Conservation (phyloP, 78 protist genomes). For the Dictyostelium capitatum region DNA sequence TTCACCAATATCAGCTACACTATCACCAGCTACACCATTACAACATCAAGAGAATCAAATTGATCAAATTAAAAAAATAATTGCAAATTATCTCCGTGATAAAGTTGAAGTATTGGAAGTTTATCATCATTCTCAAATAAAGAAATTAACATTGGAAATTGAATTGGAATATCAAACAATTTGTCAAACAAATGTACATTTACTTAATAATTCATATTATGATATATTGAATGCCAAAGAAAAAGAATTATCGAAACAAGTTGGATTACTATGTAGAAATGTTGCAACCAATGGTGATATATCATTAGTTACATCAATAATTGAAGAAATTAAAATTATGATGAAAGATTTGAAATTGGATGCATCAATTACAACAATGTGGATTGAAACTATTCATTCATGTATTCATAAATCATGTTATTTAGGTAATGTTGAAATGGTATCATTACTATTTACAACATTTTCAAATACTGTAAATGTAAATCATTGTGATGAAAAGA, state of each 20-base stretch:
- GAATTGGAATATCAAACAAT: slow-evolving; percentile 66
- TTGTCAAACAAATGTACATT: slow-evolving; percentile 39
- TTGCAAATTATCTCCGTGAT: slow-evolving; percentile 24
- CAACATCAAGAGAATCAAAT: neutral
- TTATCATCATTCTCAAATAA: slow-evolving; percentile 1
- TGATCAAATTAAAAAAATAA: neutral
- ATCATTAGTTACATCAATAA: neutral
- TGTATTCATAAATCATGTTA: slow-evolving; percentile 58
- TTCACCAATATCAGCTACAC: too few species aligned
- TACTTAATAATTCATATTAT: slow-evolving; percentile 43
- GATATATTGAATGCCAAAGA: slow-evolving; percentile 52
- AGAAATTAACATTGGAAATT: slow-evolving; percentile 54
- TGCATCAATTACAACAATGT: slow-evolving; percentile 21
- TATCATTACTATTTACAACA: slow-evolving; percentile 2
- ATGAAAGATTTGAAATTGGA: slow-evolving; percentile 44
- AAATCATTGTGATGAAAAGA: slow-evolving; percentile 43
- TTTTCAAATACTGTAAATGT: slow-evolving; percentile 11
- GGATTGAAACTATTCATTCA: slow-evolving; percentile 54
- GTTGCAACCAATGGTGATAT: slow-evolving; percentile 14
- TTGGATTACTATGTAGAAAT: slow-evolving; percentile 23
- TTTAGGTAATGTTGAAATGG: slow-evolving; percentile 50
- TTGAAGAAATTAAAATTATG: slow-evolving; percentile 22
- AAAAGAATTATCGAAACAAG: slow-evolving; percentile 55
- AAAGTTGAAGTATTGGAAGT: slow-evolving; percentile 18
- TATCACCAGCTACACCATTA: slow-evolving; percentile 4